Evolutionary conservation across 2,329 filamentous ascomycete genomes (phyloP).

Genomic region (Fusarium sp.): DNA sequence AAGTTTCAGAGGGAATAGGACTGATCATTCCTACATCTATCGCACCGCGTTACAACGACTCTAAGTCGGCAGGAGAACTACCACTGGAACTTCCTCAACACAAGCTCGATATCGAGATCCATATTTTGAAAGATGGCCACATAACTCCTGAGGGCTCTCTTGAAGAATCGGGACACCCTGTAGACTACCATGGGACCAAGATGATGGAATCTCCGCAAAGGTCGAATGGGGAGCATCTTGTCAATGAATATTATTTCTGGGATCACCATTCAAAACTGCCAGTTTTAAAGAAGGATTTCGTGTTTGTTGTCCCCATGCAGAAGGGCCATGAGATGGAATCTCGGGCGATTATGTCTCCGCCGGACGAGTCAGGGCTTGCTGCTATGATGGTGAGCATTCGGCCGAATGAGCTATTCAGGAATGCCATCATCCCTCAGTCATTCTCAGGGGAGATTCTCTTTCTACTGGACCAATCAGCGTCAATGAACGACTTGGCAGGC

Average conservation of each 20-base stretch:
- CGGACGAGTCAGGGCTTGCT: rapidly evolving
- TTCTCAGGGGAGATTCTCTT: not conserved
- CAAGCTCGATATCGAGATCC: not conserved
- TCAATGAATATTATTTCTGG: not conserved
- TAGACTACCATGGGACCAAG: rapidly evolving
- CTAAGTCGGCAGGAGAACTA: rapidly evolving
- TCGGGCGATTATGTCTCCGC: rapidly evolving
- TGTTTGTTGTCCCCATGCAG: not conserved
- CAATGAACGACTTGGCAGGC: not conserved
- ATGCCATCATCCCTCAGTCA: not conserved
- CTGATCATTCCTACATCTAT: not conserved
- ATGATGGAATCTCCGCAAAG: no score
- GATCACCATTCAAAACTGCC: not conserved
- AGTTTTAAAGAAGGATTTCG: not conserved
- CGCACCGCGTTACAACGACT: not conserved
- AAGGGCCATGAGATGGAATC: not conserved
- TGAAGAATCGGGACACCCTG: not conserved
- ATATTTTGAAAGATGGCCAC: rapidly evolving
- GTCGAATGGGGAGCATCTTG: no score
- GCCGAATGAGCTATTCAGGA: not conserved
- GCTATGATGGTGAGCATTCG: not conserved
- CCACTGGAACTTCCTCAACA: rapidly evolving
- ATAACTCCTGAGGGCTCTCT: rapidly evolving
- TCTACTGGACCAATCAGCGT: not conserved
- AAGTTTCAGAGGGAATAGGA: not conserved